A percentile compares a stretch with the other conserved stretches of the same genome.
phyloP scores from a whole-genome alignment of 371 early-diverging fungal genomes.

The Mucor velutinosus region DNA sequence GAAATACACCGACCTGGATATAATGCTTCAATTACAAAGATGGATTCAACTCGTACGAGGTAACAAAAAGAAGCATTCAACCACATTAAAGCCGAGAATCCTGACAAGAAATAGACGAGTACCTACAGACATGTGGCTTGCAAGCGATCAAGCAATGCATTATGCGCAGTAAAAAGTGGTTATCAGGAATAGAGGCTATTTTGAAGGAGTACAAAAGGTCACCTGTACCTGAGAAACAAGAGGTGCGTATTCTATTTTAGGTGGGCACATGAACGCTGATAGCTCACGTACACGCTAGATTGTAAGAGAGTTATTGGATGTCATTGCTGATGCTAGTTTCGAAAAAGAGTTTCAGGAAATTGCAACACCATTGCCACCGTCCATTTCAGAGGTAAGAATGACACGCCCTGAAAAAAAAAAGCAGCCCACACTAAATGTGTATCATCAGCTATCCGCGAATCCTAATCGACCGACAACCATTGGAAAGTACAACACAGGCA shows the following conservation, averaged over 20 bases:
- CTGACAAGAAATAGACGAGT: constrained; percentile 22
- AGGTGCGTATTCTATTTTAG: constrained; percentile 15
- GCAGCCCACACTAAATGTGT: not conserved
- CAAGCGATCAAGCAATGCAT: constrained; percentile 35
- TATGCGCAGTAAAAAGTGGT: constrained; percentile 29
- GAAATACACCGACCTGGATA: constrained; percentile 24
- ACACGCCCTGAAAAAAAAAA: not conserved
- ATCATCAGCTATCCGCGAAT: constrained; percentile 24
- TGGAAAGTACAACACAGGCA: not conserved
- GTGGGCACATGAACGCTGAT: not conserved
- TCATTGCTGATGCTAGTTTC: constrained; percentile 27
- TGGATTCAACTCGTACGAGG: constrained; percentile 35
- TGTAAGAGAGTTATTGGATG: constrained; percentile 24
- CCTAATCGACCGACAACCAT: constrained; percentile 28
- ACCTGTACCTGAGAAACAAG: constrained; percentile 32
- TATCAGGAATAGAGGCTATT: constrained; percentile 25
- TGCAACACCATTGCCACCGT: not conserved
- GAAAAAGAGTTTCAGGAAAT: constrained; percentile 14
- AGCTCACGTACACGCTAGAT: constrained; percentile 14
- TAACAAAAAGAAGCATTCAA: constrained; percentile 3
- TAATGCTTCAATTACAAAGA: constrained; percentile 39
- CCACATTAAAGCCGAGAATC: not conserved
- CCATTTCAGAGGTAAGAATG: not conserved
- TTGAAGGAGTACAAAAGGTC: constrained; percentile 22
- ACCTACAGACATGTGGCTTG: constrained; percentile 31